Evolutionary conservation across 257 asterid species (phyloP).

Genomic region (Solanum chiquidenum): DNA sequence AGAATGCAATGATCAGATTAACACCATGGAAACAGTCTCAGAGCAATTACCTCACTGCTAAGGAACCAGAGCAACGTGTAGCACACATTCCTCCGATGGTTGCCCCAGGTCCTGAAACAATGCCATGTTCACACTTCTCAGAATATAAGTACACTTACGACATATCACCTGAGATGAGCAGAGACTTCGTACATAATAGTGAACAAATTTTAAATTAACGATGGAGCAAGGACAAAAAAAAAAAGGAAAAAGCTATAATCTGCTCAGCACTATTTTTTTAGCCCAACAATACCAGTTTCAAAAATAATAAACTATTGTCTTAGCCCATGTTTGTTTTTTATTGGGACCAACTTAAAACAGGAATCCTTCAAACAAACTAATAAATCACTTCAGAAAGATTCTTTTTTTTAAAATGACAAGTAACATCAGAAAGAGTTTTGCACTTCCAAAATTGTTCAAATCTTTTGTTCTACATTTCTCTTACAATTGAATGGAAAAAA

Average conservation of each 20-base stretch:
- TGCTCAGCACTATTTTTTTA: background rate
- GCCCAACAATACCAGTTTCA: background rate
- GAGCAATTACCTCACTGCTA: constrained; percentile 80
- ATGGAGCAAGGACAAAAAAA: background rate
- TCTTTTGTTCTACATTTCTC: background rate
- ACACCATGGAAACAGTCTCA: background rate
- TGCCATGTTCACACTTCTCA: constrained; percentile 2
- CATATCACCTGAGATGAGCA: background rate
- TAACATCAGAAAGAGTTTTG: background rate
- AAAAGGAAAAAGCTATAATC: background rate
- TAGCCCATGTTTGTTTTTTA: background rate
- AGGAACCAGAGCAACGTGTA: constrained; percentile 98
- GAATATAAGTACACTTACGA: background rate
- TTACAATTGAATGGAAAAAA: background rate
- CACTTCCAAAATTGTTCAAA: background rate
- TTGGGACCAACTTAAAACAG: background rate
- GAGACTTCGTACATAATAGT: background rate
- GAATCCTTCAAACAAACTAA: background rate
- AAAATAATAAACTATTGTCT: background rate
- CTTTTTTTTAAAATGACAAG: background rate
- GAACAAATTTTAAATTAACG: background rate
- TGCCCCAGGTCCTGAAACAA: constrained; percentile 88
- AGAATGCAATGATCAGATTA: background rate
- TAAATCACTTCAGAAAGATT: background rate
- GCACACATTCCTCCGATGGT: constrained; percentile 99